Conservation (phyloP, 1,284 basidiomycete species). For the Moniliella sp. region DNA sequence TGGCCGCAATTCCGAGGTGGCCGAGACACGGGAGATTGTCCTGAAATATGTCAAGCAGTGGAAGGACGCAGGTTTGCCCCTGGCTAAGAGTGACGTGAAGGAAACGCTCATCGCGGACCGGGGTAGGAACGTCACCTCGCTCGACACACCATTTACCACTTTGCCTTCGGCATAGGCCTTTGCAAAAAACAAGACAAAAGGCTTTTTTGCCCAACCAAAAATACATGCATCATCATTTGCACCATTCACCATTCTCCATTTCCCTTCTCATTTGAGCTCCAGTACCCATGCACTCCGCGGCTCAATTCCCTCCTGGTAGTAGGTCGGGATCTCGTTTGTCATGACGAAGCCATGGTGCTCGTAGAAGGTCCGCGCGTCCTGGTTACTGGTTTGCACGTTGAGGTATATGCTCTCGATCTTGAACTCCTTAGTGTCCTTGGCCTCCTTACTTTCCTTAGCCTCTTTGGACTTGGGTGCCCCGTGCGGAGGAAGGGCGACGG, state of each 20-base stretch:
- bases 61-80: constrained; percentile 30
- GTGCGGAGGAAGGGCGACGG: no score
- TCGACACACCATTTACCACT: no score
- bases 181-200: no score
- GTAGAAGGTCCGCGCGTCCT: constrained; percentile 32
- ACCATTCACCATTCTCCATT: no score
- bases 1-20: constrained; percentile 54
- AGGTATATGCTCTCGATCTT: constrained; percentile 25
- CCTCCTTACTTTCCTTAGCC: no score
- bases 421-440: no score
- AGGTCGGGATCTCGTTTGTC: constrained; percentile 15
- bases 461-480: no score
- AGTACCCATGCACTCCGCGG: constrained; percentile 34
- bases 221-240: no score
- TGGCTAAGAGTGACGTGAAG: constrained; percentile 42
- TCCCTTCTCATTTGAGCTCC: no score
- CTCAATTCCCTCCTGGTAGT: constrained; percentile 23
- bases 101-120: constrained; percentile 57
- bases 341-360: constrained; percentile 33
- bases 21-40: constrained; percentile 46
- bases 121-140: constrained; percentile 46
- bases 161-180: no score
- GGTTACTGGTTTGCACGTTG: constrained; percentile 35
- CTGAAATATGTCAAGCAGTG: constrained; percentile 39
- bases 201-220: no score